A percentile compares a stretch with the other conserved stretches of the same genome.
Conservation (phyloP, 1,139 yeast genomes). For the Taphrina communis region DNA sequence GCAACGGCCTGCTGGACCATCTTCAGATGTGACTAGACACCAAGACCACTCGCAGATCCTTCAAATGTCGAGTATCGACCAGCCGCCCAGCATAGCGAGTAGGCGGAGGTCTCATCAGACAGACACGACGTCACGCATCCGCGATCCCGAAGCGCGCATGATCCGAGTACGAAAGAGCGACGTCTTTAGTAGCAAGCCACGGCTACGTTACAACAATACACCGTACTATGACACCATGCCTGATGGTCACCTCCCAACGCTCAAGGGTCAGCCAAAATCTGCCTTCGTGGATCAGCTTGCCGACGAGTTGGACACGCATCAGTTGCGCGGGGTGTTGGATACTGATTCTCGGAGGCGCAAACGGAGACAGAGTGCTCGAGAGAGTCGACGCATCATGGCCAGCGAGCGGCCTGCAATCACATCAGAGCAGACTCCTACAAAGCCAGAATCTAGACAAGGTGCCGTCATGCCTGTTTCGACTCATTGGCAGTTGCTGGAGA, state of each 20-base stretch:
- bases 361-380: slow-evolving; percentile 27
- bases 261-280: slow-evolving; percentile 19
- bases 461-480: background rate
- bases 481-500: background rate
- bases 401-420: background rate
- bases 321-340: slow-evolving; percentile 26
- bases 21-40: slow-evolving; percentile 3
- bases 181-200: slow-evolving; percentile 31
- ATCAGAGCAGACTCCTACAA: background rate
- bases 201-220: slow-evolving; percentile 21
- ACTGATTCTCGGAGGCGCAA: slow-evolving; percentile 30
- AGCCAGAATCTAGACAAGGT: background rate
- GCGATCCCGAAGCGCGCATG: slow-evolving; percentile 29
- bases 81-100: background rate
- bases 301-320: slow-evolving; percentile 34
- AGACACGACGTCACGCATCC: slow-evolving; percentile 27
- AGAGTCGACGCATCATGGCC: slow-evolving; percentile 2
- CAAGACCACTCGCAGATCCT: slow-evolving; percentile 8
- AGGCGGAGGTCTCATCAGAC: slow-evolving; percentile 23
- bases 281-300: slow-evolving; percentile 38
- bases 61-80: slow-evolving; percentile 1
- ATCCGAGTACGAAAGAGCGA: slow-evolving; percentile 32
- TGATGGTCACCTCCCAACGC: slow-evolving; percentile 35
- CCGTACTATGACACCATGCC: slow-evolving; percentile 23
- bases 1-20: background rate